phyloP scores from a whole-genome alignment of 1,284 basidiomycete genomes.

The Trichosporon asahii region DNA sequence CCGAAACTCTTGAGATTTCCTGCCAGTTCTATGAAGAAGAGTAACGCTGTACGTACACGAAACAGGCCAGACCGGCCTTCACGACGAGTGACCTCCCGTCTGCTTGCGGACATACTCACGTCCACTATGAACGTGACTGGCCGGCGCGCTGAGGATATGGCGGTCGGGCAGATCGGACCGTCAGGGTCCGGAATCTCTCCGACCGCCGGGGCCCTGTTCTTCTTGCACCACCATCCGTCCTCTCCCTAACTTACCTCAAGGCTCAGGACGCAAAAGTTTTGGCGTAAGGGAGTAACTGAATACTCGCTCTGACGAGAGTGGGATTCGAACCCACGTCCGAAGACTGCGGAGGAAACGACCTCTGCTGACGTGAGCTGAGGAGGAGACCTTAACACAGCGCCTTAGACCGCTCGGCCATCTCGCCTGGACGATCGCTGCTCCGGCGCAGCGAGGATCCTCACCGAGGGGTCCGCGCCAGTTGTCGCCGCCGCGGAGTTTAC shows the following conservation, averaged over 20 bases:
- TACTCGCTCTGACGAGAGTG: constrained; percentile 30
- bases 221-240: not conserved
- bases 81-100: not conserved
- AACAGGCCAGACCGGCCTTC: not conserved
- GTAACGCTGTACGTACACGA: not conserved
- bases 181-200: not conserved
- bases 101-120: not conserved
- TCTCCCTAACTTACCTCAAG: too few species aligned
- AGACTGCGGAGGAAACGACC: constrained; percentile 28
- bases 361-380: not conserved
- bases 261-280: not conserved
- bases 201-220: not conserved
- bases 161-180: too few species aligned
- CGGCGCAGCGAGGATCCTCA: not conserved
- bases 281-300: constrained; percentile 15
- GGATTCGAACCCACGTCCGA: constrained; percentile 51
- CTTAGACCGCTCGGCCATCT: constrained; percentile 23
- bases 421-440: not conserved
- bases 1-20: not conserved
- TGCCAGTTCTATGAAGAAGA: not conserved
- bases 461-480: too few species aligned
- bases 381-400: constrained; percentile 21
- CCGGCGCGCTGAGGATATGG: not conserved
- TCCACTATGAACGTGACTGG: not conserved
- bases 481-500: not conserved